phyloP scores from a whole-genome alignment of 75 land plant species.

The Pseudotsuga menziesii region DNA sequence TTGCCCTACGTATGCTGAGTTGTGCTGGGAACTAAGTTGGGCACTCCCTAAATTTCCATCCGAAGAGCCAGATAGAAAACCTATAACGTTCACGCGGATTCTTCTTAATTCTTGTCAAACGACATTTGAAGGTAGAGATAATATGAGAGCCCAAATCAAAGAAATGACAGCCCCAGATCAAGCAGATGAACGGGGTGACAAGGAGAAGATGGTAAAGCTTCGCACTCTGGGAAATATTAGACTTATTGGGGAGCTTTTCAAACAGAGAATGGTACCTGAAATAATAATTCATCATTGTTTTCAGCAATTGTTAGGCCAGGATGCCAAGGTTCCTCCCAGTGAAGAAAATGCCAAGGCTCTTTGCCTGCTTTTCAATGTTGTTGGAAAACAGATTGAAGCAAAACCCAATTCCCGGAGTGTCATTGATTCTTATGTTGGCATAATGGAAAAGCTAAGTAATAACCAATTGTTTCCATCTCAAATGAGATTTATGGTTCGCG shows the following conservation, averaged over 20 bases:
- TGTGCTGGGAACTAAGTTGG: slow-evolving; percentile 65
- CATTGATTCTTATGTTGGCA: slow-evolving; percentile 54
- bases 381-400: slow-evolving; percentile 89
- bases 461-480: slow-evolving; percentile 54
- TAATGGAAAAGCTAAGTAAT: slow-evolving; percentile 56
- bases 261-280: slow-evolving; percentile 76
- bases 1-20: slow-evolving; percentile 81
- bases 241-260: slow-evolving; percentile 87
- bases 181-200: slow-evolving; percentile 67
- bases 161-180: slow-evolving; percentile 68
- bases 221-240: slow-evolving; percentile 83
- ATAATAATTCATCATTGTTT: slow-evolving; percentile 83
- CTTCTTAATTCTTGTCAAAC: slow-evolving; percentile 80
- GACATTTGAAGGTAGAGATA: slow-evolving; percentile 83
- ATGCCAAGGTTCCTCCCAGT: slow-evolving; percentile 58
- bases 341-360: slow-evolving; percentile 97
- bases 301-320: slow-evolving; percentile 69
- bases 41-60: slow-evolving; percentile 67
- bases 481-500: slow-evolving; percentile 72
- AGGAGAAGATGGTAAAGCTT: slow-evolving; percentile 71
- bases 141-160: slow-evolving; percentile 50
- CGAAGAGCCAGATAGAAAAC: slow-evolving; percentile 46
- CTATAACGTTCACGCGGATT: slow-evolving; percentile 71
- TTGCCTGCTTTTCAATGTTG: slow-evolving; percentile 75
- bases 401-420: slow-evolving; percentile 48